phyloP scores from a whole-genome alignment of 768 basidiomycete genomes.

The Trametes cinnabarina region DNA sequence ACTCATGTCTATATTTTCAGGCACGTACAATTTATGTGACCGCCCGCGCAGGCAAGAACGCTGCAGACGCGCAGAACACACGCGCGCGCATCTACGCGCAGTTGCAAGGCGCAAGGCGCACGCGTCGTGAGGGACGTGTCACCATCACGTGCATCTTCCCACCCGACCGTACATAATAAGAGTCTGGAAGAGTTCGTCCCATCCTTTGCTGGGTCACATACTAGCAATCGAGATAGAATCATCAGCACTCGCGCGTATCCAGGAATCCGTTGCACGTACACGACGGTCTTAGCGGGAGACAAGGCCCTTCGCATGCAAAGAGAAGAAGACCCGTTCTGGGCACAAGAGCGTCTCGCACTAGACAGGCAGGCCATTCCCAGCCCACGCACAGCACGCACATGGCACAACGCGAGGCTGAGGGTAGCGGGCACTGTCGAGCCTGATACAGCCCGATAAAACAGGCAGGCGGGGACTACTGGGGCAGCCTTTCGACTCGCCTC shows the following conservation, averaged over 20 bases:
- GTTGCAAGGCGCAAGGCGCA: background rate
- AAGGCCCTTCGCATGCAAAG: background rate
- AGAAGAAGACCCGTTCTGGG: background rate
- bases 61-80: background rate
- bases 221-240: too few species aligned
- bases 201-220: too few species aligned
- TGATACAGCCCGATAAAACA: constrained; percentile 11
- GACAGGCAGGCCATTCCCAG: constrained; percentile 5
- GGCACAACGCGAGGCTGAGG: background rate
- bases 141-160: too few species aligned
- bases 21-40: too few species aligned
- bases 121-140: too few species aligned
- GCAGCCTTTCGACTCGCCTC: background rate
- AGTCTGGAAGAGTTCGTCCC: too few species aligned
- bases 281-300: background rate
- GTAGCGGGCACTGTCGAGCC: background rate
- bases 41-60: too few species aligned
- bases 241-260: too few species aligned
- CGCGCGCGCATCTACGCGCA: background rate
- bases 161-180: too few species aligned
- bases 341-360: constrained; percentile 3
- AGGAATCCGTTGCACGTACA: background rate
- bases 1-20: too few species aligned
- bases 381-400: constrained; percentile 2
- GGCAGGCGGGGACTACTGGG: background rate